These are phyloP conservation scores for Termitomyces sp. DNA, from an alignment of 768 basidiomycete genomes.

Conservation along the genomic window DNA sequence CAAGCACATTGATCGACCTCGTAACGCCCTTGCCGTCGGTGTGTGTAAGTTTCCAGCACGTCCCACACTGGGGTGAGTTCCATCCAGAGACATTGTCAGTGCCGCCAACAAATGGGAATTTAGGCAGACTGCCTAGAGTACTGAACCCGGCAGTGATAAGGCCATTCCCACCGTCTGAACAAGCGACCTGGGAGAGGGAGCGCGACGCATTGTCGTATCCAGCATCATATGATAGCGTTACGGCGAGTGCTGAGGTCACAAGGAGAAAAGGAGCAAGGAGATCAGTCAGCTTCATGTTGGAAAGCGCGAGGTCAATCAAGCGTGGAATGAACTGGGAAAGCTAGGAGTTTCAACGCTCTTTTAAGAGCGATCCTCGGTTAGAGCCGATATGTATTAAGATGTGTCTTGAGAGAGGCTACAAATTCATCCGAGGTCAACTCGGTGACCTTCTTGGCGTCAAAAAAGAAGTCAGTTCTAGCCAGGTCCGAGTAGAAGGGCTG, in stretches of 20 bases:
- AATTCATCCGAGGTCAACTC: background rate
- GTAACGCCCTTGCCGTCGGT: slow-evolving; percentile 17
- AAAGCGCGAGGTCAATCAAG: background rate
- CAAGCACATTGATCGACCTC: slow-evolving; percentile 37
- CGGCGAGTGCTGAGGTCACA: slow-evolving; percentile 1
- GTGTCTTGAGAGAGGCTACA: background rate
- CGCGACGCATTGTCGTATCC: slow-evolving; percentile 31
- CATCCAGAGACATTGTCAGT: slow-evolving; percentile 37
- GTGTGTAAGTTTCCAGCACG: slow-evolving; percentile 51
- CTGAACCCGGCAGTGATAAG: slow-evolving; percentile 32
- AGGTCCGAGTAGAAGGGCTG: background rate
- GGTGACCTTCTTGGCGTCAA: background rate
- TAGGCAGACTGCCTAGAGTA: slow-evolving; percentile 41
- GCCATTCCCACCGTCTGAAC: slow-evolving; percentile 44
- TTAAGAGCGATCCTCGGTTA: background rate
- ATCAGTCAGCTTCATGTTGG: slow-evolving; percentile 13
- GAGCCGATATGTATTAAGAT: background rate
- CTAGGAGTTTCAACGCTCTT: background rate
- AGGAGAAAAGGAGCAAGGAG: slow-evolving; percentile 10
- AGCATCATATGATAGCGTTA: slow-evolving; percentile 30
- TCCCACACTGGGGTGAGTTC: slow-evolving; percentile 44
- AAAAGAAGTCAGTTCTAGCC: background rate
- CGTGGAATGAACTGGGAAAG: background rate
- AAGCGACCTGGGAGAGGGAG: slow-evolving; percentile 35
- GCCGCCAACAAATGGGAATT: slow-evolving; percentile 51